These are phyloP conservation scores for Rhizoclosmatium sp. DNA, from an alignment of 192 early-diverging fungal species.

Conservation along the genomic window DNA sequence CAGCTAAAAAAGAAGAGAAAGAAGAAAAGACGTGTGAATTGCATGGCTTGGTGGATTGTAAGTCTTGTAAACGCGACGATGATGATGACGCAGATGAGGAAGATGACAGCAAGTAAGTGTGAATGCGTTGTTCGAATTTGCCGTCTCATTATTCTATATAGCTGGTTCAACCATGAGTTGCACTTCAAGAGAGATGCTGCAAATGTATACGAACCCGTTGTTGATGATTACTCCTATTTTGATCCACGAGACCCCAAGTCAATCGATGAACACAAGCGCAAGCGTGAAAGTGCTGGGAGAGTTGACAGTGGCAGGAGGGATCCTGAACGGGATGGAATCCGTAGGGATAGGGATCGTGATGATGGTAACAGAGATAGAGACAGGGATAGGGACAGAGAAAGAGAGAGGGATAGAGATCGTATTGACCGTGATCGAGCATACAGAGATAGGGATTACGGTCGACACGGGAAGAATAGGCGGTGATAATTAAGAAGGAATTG, in stretches of 20 bases:
- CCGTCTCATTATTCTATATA: neutral
- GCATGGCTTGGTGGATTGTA: constrained; percentile 74
- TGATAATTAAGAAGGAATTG: no score
- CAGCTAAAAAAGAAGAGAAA: constrained; percentile 1
- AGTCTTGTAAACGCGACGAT: constrained; percentile 71
- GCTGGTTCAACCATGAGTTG: constrained; percentile 82
- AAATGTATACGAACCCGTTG: constrained; percentile 58
- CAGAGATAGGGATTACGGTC: no score
- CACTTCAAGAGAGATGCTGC: constrained; percentile 75
- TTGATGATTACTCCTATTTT: constrained; percentile 59
- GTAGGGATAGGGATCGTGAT: neutral
- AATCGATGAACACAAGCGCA: neutral
- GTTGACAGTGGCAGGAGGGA: neutral
- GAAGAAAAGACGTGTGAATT: constrained; percentile 62
- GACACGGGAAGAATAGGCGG: no score
- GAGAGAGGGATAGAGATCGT: neutral
- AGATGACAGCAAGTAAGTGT: constrained; percentile 55
- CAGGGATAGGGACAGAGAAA: neutral
- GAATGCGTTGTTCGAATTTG: constrained; percentile 1
- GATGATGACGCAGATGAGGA: constrained; percentile 50
- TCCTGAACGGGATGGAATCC: neutral
- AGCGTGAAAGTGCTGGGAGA: constrained; percentile 6
- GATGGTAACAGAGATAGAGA: neutral
- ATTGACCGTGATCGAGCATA: no score
- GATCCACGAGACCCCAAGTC: constrained; percentile 24